Conservation (phyloP, 75 land plant genomes). For the Gnetum montanum region DNA sequence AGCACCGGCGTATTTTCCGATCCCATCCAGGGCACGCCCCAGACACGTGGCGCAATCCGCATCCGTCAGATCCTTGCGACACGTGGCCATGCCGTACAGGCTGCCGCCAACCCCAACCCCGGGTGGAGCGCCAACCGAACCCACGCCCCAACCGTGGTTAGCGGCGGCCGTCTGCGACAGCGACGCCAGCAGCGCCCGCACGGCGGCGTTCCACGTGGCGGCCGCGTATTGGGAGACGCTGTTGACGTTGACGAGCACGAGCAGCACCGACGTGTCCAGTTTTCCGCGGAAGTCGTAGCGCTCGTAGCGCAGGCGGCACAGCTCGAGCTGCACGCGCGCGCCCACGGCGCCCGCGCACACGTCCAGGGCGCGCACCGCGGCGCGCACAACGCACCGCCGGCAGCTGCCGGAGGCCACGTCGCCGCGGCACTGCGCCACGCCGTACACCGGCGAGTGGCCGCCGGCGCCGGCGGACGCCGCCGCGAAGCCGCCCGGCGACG, state of each 20-base stretch:
- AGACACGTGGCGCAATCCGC: not conserved
- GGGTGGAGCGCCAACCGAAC: not conserved
- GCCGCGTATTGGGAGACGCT: not conserved
- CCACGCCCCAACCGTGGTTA: not conserved
- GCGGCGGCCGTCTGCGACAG: not conserved
- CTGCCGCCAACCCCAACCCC: not conserved
- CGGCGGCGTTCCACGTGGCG: not conserved
- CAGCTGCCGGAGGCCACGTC: slow-evolving; percentile 36
- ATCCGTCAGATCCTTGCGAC: not conserved
- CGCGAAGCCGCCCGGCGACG: slow-evolving; percentile 23
- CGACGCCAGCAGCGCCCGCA: not conserved
- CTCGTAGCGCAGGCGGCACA: slow-evolving; percentile 47
- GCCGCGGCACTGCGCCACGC: slow-evolving; percentile 64
- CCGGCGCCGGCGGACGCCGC: slow-evolving; percentile 28
- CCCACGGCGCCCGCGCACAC: slow-evolving; percentile 32
- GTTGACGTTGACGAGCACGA: not conserved
- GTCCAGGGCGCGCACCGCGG: slow-evolving; percentile 9
- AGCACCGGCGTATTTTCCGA: not conserved
- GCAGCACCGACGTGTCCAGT: slow-evolving; percentile 36
- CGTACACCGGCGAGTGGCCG: slow-evolving; percentile 19
- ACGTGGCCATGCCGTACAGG: slow-evolving; percentile 1
- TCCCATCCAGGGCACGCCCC: not conserved
- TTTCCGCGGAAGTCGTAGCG: slow-evolving; percentile 27
- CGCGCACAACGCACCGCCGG: slow-evolving; percentile 21
- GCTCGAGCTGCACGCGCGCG: slow-evolving; percentile 41